phyloP scores from a whole-genome alignment of 2,329 filamentous ascomycete species.

The Colletotrichum sp. region DNA sequence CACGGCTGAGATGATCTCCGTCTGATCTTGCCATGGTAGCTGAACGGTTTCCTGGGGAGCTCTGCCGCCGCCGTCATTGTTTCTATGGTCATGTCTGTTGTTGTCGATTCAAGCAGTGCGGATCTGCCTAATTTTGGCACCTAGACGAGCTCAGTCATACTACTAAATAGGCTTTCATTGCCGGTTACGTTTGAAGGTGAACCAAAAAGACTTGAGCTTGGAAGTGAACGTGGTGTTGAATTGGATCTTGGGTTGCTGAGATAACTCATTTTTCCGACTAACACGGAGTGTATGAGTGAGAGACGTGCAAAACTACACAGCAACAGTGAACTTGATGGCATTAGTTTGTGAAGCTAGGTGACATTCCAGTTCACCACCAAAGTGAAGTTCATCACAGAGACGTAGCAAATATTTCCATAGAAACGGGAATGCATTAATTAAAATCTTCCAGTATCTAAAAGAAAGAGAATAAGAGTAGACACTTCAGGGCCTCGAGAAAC shows the following conservation, averaged over 20 bases:
- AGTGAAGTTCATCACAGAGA: neutral
- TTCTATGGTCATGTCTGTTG: neutral
- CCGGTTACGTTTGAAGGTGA: neutral
- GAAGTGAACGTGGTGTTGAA: neutral
- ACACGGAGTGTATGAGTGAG: neutral
- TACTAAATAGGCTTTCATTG: neutral
- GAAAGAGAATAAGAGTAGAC: neutral
- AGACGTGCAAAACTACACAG: neutral
- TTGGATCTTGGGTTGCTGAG: too few relatives aligned
- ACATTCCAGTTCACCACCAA: neutral
- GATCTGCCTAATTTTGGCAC: neutral
- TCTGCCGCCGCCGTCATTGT: neutral
- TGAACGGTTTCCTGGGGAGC: neutral
- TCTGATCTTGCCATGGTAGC: neutral
- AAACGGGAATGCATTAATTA: neutral
- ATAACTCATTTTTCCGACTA: too few relatives aligned
- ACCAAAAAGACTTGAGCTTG: neutral
- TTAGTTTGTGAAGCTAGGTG: neutral
- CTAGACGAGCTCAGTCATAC: neutral
- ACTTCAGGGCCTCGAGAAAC: neutral
- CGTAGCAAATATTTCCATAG: neutral
- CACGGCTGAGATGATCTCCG: neutral
- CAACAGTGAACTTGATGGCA: too few relatives aligned
- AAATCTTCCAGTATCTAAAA: neutral
- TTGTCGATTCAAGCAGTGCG: neutral